Base-by-base conservation (phyloP, 208 protist species). In the Trypanosoma rangeli region DNA sequence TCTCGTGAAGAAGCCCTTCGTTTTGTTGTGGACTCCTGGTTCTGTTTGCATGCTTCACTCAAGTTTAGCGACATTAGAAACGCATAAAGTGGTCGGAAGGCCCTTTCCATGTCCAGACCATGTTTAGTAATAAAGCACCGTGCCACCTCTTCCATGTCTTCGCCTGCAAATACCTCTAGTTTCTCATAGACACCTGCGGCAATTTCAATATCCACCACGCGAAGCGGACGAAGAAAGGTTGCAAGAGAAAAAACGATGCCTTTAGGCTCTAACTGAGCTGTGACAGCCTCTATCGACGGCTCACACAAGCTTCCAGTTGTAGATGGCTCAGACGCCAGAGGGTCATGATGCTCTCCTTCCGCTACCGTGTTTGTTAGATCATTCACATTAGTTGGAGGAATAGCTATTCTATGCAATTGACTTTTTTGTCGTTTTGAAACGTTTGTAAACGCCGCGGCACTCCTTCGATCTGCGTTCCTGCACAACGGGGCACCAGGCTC, bases 121-220 rank as follows among this genome's bases (percentile, higher is more conserved):
- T 82, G 65, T 16, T 57, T 62, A 24, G 31, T 16, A 70, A 77
- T 66, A 72, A 82, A 78, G 24, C 55, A 49, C 26, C 52, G 64
- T 42, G 77, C 77, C 5, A 66, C 70, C 1, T 31, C 46, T 18
- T 31, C 33, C 57, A 76, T 56, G 52, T 67, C 49, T 33, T 82
- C 77, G 10, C 58, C 68, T 28, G 74, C 68, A 58, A 67, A 82
- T 26, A 82, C 60, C n/a, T 82, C 68, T 31, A 78, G 44, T 66
- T 57, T 68, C 16, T 62, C 57, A 60, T 57, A 66, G 8, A 73
- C 54, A 26, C 73, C 77, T 0, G 59, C 52, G 33, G 49, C 26
- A 44, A 82, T 61, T 44, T 82, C 73, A 60, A 78, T 55, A 22
- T 70, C 68, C n/a, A 82, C 68, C 4, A 68, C 68, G 39, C 62